These are phyloP conservation scores for Stellera chamaejasme DNA, from an alignment of 345 rosid genomes.

Conservation along the genomic window DNA sequence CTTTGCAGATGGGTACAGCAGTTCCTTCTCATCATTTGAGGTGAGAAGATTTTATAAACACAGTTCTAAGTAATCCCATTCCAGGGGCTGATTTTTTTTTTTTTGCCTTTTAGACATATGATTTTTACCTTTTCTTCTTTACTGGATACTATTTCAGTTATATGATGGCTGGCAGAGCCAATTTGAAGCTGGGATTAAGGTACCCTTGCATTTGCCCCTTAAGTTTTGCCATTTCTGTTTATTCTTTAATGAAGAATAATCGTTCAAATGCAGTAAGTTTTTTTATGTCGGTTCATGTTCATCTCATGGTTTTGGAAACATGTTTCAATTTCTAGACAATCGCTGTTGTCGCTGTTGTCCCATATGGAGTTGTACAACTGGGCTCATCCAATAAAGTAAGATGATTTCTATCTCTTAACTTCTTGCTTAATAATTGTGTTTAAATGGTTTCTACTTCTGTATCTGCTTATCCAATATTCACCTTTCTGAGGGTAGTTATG, in stretches of 20 bases:
- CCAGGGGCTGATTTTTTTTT: not conserved
- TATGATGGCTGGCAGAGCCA: conserved; percentile 80
- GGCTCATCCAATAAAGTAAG: conserved; percentile 77
- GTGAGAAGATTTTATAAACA: conserved; percentile 25
- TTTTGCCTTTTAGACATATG: conserved; percentile 1
- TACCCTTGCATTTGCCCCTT: conserved; percentile 20
- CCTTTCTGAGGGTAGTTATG: too few relatives aligned
- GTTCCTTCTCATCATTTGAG: conserved; percentile 46
- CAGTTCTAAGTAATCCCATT: conserved; percentile 4
- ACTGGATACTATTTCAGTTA: conserved; percentile 34
- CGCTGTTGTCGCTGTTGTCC: conserved; percentile 62
- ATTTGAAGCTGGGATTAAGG: conserved; percentile 74
- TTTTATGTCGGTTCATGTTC: not conserved
- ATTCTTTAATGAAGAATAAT: too few relatives aligned
- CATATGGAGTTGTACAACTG: conserved; percentile 84
- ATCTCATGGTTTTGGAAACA: not conserved
- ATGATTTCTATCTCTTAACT: conserved; percentile 5
- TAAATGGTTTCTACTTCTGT: too few relatives aligned
- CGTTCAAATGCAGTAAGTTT: too few relatives aligned
- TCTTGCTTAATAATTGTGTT: too few relatives aligned
- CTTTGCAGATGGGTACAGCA: conserved; percentile 38
- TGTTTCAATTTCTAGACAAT: conserved; percentile 47
- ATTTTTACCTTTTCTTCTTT: conserved; percentile 2
- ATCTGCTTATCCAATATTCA: too few relatives aligned
- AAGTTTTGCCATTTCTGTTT: not conserved